Evolutionary conservation across 176 grass and related monocot species (phyloP).

Genomic region (Oryza rufipogon): DNA sequence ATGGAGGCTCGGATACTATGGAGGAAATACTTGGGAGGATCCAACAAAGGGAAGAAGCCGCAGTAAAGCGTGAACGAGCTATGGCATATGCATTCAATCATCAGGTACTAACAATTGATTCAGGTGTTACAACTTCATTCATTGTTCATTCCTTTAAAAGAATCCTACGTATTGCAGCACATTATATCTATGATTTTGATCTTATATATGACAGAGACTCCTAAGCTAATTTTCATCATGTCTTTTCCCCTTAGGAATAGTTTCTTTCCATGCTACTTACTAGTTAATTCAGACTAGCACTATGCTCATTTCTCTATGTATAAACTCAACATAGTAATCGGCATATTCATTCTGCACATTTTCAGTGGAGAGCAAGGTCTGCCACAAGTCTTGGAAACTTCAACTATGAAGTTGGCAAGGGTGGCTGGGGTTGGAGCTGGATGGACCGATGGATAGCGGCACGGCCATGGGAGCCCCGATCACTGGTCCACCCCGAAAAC

Average conservation of each 20-base stretch:
- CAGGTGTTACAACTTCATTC: not conserved
- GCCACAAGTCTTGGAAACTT: slow-evolving; percentile 69
- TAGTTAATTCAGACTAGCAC: not conserved
- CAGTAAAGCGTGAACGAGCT: slow-evolving; percentile 86
- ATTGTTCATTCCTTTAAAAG: too few relatives aligned
- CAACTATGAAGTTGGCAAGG: slow-evolving; percentile 72
- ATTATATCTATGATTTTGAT: too few relatives aligned
- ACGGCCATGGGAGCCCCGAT: slow-evolving; percentile 88
- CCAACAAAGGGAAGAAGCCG: slow-evolving; percentile 90
- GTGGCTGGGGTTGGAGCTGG: slow-evolving; percentile 98
- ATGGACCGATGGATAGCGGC: slow-evolving; percentile 87
- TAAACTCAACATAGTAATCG: not conserved
- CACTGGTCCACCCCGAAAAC: slow-evolving; percentile 49
- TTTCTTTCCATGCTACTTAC: not conserved
- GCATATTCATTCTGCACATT: not conserved
- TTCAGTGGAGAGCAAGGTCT: slow-evolving; percentile 89
- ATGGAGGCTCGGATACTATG: slow-evolving; percentile 80
- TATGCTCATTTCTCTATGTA: not conserved
- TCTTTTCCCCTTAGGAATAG: not conserved
- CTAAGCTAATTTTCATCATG: not conserved
- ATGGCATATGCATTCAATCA: slow-evolving; percentile 97
- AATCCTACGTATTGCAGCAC: too few relatives aligned
- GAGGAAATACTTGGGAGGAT: slow-evolving; percentile 84
- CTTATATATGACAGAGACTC: too few relatives aligned
- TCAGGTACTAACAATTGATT: slow-evolving; percentile 55